Evolutionary conservation across 164 flowering plant genomes (phyloP).

Genomic region (Pachysandra terminalis): DNA sequence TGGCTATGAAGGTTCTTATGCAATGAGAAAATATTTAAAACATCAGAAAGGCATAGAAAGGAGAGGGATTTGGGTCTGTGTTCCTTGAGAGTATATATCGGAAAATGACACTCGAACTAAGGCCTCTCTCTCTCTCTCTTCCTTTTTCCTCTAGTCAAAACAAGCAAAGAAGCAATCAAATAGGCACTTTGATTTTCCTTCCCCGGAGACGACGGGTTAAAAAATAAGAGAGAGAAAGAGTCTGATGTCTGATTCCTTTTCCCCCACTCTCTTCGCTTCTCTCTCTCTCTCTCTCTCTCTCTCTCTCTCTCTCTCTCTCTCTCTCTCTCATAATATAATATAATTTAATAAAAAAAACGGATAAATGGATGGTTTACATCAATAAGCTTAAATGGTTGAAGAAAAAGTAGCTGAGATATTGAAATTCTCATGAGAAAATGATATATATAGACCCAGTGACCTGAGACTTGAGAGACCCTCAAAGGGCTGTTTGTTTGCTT

Average conservation of each 20-base stretch:
- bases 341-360: too few species aligned
- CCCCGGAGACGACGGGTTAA: slow-evolving; percentile 73
- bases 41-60: slow-evolving; percentile 28
- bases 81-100: slow-evolving; percentile 54
- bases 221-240: slow-evolving; percentile 30
- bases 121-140: neutral
- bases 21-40: slow-evolving; percentile 12
- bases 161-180: slow-evolving; percentile 21
- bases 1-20: slow-evolving; percentile 11
- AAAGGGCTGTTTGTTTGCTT: slow-evolving; percentile 42
- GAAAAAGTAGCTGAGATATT: neutral
- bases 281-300: slow-evolving; percentile 14
- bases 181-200: slow-evolving; percentile 31
- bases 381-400: neutral
- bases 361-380: neutral
- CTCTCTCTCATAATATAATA: slow-evolving; percentile 6
- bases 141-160: slow-evolving; percentile 32
- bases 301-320: slow-evolving; percentile 16
- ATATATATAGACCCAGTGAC: slow-evolving; percentile 47
- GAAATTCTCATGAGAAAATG: slow-evolving; percentile 14
- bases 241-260: slow-evolving; percentile 41
- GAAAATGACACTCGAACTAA: slow-evolving; percentile 66
- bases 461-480: slow-evolving; percentile 20
- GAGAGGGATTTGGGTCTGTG: slow-evolving; percentile 28
- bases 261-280: slow-evolving; percentile 57